Conservation (phyloP, 164 flowering plant species). For the Kingdonia uniflora region DNA sequence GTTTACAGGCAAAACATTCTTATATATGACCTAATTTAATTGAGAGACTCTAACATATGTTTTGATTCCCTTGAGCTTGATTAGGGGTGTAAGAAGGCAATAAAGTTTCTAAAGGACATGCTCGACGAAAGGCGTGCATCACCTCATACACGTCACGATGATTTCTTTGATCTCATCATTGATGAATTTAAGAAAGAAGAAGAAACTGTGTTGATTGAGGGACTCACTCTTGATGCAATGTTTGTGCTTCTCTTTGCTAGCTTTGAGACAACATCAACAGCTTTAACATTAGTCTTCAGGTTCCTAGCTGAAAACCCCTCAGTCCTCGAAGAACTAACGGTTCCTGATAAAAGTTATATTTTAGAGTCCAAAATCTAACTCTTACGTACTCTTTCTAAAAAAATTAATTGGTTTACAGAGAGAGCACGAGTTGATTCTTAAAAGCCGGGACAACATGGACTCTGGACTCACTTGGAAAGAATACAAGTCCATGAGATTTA, state of each 20-base stretch:
- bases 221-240: conserved; percentile 18
- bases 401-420: conserved; percentile 9
- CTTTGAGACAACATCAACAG: conserved; percentile 22
- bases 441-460: conserved; percentile 13
- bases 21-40: background rate
- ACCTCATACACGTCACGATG: conserved; percentile 36
- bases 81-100: conserved; percentile 77
- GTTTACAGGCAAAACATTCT: conserved; percentile 18
- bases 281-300: conserved; percentile 16
- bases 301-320: conserved; percentile 40
- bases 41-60: background rate
- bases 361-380: too few relatives aligned
- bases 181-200: conserved; percentile 21
- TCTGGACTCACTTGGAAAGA: conserved; percentile 25
- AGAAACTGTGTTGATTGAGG: conserved; percentile 17
- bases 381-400: conserved; percentile 33
- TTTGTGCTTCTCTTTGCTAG: conserved; percentile 27
- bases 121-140: conserved; percentile 42
- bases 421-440: conserved; percentile 23
- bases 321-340: conserved; percentile 52
- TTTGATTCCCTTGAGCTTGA: background rate
- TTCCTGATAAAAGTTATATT: conserved; percentile 13
- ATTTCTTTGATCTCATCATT: conserved; percentile 44
- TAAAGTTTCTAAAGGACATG: conserved; percentile 53
- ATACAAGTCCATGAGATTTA: conserved; percentile 30